A percentile compares a stretch with the other conserved stretches of the same genome.
Evolutionary conservation across 2,329 filamentous ascomycete genomes (phyloP).

Genomic region (Aspergillus quadricinctus): DNA sequence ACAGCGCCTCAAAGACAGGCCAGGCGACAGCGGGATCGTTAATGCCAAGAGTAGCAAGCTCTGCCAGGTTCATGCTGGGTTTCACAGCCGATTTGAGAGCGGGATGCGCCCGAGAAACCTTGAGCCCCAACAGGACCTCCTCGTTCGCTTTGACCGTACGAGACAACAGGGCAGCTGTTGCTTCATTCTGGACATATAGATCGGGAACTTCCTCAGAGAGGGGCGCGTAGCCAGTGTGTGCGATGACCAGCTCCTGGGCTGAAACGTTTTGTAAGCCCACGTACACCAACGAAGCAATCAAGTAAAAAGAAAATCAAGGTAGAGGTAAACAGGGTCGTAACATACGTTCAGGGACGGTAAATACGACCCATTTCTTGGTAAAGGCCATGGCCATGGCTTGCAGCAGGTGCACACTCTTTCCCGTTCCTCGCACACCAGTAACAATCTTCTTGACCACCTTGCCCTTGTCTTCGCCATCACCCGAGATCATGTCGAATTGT

Average conservation of each 20-base stretch:
- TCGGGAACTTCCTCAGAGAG: constrained; percentile 52
- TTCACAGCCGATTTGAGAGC: constrained; percentile 58
- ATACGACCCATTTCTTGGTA: constrained; percentile 79
- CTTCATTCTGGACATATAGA: constrained; percentile 72
- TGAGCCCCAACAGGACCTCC: constrained; percentile 53
- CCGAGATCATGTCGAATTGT: constrained; percentile 55
- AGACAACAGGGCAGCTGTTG: constrained; percentile 69
- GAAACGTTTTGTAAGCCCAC: constrained; percentile 9
- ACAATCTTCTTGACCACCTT: constrained; percentile 57
- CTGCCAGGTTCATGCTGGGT: constrained; percentile 57
- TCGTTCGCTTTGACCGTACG: constrained; percentile 70
- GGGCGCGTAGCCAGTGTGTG: constrained; percentile 73
- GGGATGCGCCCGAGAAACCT: constrained; percentile 51
- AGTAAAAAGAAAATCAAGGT: constrained; percentile 6
- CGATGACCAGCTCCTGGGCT: constrained; percentile 79
- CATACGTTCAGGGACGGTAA: constrained; percentile 84
- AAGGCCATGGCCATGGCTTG: constrained; percentile 80
- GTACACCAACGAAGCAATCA: not conserved
- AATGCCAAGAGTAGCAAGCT: constrained; percentile 64
- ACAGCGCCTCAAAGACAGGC: constrained; percentile 75
- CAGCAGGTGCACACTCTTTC: constrained; percentile 82
- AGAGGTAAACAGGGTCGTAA: not conserved
- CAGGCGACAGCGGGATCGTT: constrained; percentile 74
- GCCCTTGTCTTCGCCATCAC: constrained; percentile 33
- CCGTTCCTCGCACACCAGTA: constrained; percentile 67